Percentiles rank a stretch among this genome's conserved stretches.
phyloP scores from a whole-genome alignment of 2,329 filamentous ascomycete genomes.

The Pseudodiploospora longispora region DNA sequence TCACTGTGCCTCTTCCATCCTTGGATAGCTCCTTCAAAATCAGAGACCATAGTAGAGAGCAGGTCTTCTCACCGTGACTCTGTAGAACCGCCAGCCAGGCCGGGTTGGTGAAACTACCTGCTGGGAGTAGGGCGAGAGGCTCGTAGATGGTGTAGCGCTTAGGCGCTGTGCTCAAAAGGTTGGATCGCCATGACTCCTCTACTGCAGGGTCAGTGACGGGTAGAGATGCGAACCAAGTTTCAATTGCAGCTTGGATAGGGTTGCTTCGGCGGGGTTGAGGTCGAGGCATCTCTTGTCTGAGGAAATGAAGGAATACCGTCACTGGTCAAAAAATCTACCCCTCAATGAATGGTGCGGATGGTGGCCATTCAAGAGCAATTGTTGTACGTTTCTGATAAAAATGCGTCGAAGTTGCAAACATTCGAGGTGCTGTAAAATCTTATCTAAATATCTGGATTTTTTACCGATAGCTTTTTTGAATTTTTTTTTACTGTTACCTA shows the following conservation, averaged over 20 bases:
- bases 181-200: slow-evolving; percentile 11
- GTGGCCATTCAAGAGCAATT: too few species aligned
- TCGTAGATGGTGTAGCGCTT: slow-evolving; percentile 54
- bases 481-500: too few species aligned
- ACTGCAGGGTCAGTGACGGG: not conserved
- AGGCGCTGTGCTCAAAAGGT: slow-evolving; percentile 36
- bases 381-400: too few species aligned
- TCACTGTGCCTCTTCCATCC: slow-evolving; percentile 34
- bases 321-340: not conserved
- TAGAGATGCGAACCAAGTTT: slow-evolving; percentile 18
- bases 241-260: slow-evolving; percentile 25
- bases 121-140: slow-evolving; percentile 52
- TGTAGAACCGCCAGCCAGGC: slow-evolving; percentile 33
- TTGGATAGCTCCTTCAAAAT: slow-evolving; percentile 41
- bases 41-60: slow-evolving; percentile 35
- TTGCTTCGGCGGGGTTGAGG: slow-evolving; percentile 14
- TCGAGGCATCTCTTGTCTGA: slow-evolving; percentile 17
- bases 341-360: too few species aligned
- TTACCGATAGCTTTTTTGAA: too few species aligned
- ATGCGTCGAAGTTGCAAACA: too few species aligned
- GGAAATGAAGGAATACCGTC: too few species aligned
- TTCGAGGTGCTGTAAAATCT: too few species aligned
- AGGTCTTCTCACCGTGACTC: slow-evolving; percentile 14
- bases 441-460: too few species aligned
- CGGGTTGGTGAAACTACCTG: slow-evolving; percentile 43